A percentile compares a stretch with the other conserved stretches of the same genome.
phyloP scores from a whole-genome alignment of 257 asterid genomes.

The Linaria vulgaris region DNA sequence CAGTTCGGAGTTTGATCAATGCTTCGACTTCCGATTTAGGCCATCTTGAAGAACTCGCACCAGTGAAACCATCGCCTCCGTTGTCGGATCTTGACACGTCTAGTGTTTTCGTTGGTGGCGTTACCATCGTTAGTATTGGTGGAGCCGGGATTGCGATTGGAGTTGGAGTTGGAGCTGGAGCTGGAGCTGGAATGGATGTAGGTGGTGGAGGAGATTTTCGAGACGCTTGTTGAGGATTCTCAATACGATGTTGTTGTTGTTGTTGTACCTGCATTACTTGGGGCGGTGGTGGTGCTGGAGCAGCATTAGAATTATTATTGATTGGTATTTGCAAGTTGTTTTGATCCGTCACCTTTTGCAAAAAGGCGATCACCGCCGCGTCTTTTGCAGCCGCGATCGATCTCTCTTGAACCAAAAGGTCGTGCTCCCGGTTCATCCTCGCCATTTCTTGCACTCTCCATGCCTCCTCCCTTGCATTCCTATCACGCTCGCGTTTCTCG shows the following conservation, averaged over 20 bases:
- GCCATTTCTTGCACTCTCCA: conserved; percentile 84
- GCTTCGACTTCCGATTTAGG: conserved; percentile 90
- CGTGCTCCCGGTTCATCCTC: conserved; percentile 68
- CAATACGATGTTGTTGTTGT: not conserved
- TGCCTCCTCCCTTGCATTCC: conserved; percentile 75
- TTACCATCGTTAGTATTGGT: not conserved
- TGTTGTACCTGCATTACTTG: not conserved
- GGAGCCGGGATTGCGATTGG: conserved; percentile 16
- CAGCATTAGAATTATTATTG: not conserved
- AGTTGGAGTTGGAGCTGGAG: not conserved
- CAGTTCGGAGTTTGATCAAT: conserved; percentile 62
- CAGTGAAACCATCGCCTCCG: conserved; percentile 38
- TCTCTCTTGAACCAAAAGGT: conserved; percentile 76
- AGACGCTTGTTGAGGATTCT: conserved; percentile 21
- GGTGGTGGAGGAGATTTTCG: conserved; percentile 18
- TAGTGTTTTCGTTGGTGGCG: conserved; percentile 9
- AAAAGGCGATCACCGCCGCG: conserved; percentile 65
- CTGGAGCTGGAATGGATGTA: conserved; percentile 9
- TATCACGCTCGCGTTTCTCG: conserved; percentile 75
- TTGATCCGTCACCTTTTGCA: conserved; percentile 62
- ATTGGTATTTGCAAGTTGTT: conserved; percentile 38
- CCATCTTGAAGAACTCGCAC: conserved; percentile 74
- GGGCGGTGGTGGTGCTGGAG: conserved; percentile 21
- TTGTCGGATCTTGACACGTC: conserved; percentile 25
- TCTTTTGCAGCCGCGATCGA: conserved; percentile 76